A percentile compares a stretch with the other conserved stretches of the same genome.
Conservation (phyloP, 129 eudicot genomes). For the Arctium lappa region DNA sequence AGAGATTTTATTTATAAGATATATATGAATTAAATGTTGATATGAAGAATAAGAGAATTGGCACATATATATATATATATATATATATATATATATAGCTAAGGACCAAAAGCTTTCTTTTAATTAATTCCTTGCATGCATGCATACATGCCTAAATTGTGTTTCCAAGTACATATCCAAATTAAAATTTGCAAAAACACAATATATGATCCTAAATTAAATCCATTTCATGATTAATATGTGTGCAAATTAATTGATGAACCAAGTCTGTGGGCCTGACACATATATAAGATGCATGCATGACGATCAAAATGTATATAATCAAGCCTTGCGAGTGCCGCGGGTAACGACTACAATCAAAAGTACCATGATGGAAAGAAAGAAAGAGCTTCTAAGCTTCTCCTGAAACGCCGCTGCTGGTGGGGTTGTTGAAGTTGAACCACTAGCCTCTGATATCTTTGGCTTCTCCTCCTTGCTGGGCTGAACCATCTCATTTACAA, state of each 20-base stretch:
- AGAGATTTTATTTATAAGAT: neutral
- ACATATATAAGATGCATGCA: no score
- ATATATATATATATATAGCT: no score
- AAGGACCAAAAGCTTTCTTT: neutral
- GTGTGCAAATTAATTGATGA: no score
- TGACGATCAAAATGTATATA: neutral
- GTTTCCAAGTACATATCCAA: no score
- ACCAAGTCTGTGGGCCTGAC: neutral
- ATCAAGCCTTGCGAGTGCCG: slow-evolving; percentile 40
- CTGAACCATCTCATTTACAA: slow-evolving; percentile 39
- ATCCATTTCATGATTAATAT: no score
- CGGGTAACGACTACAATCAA: slow-evolving; percentile 56
- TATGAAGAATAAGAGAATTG: neutral
- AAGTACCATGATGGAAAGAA: slow-evolving; percentile 59
- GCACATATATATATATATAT: no score
- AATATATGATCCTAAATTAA: no score
- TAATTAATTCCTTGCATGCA: no score
- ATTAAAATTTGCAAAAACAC: no score
- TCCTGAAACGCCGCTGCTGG: slow-evolving; percentile 28
- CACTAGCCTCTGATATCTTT: neutral
- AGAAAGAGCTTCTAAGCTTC: slow-evolving; percentile 49
- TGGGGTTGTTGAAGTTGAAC: neutral
- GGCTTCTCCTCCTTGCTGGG: slow-evolving; percentile 24
- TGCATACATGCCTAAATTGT: neutral
- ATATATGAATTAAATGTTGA: neutral